phyloP scores from a whole-genome alignment of 257 asterid genomes.

The Handroanthus guayacan region DNA sequence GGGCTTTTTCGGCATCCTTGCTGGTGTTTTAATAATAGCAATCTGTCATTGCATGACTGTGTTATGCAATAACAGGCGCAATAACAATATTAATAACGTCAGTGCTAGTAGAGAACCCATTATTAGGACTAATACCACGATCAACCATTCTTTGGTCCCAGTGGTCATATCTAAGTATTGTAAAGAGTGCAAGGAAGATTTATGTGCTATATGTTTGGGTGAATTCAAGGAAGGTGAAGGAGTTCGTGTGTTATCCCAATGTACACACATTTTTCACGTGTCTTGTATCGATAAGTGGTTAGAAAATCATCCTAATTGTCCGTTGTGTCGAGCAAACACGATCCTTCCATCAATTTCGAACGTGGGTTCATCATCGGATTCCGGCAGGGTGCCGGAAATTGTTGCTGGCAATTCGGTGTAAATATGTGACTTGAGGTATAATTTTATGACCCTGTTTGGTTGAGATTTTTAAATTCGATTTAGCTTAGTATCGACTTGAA shows the following conservation, averaged over 20 bases:
- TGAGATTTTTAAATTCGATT: neutral
- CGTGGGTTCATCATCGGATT: neutral
- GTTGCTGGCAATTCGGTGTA: neutral
- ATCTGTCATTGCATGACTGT: conserved; percentile 45
- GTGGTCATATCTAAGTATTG: conserved; percentile 38
- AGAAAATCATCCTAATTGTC: conserved; percentile 53
- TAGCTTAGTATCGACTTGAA: neutral
- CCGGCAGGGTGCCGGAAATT: neutral
- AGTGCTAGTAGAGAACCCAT: neutral
- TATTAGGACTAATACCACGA: neutral
- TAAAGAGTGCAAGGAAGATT: conserved; percentile 42
- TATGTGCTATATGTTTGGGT: conserved; percentile 55
- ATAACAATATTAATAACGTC: too few species aligned
- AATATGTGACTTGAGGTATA: neutral
- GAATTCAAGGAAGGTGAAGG: conserved; percentile 45
- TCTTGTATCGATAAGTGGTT: conserved; percentile 60
- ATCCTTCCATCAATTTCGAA: conserved; percentile 26
- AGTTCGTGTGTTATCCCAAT: conserved; percentile 45
- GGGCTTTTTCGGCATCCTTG: conserved; percentile 64
- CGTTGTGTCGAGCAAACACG: conserved; percentile 58
- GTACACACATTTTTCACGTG: conserved; percentile 47
- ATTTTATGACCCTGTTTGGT: neutral
- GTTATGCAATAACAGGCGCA: conserved; percentile 19
- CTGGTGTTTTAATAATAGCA: conserved; percentile 59
- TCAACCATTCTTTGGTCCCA: conserved; percentile 36